Evolutionary conservation across 2,329 filamentous ascomycete genomes (phyloP), one percentile per base, ranked within the genome.

Genomic region (Ciborinia camelliae): DNA sequence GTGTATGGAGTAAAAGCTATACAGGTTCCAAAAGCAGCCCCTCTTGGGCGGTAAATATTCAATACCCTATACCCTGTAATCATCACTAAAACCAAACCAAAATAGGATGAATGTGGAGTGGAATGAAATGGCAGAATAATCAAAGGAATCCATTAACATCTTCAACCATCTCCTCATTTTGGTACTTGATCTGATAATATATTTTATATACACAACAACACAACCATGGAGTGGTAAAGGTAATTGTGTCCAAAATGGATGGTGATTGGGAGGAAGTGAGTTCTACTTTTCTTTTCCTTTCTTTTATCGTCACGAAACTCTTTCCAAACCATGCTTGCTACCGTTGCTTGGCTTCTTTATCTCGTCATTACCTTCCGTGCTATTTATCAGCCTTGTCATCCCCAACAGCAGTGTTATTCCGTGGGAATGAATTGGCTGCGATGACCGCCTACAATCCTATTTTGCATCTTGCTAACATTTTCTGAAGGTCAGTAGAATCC

Each of bases 401-500:
- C 39, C 43, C 48, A 23, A 43, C 26, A 23, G 37, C 59, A 62
- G 45, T 37, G 32, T 41, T 37, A 63, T 66, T 54, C 35, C 41
- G 23, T 26, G 18, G 23, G 18, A 58, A 48, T 20, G 39, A 58
- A 41, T 30, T 26, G 26, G 23, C 43, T 35, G 7, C 3, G 30
- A 63, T 63, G 52, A 32, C 23, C 32, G 10, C 10, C 41, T 39
- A 47, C 62, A 26, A 23, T 32, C 30, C 59, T 52, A 20, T 12
- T 7, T 14, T 4, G 26, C 32, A 62, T 69, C 52, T 64, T 70
- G 55, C 69, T 69, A 48, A 70, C 64, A 60, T 48, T 47, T 75
- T 77, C 74, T 76, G n/a, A n/a, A 96, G 89, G 86, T 96, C 77
- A 86, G 87, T 78, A 90, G 92, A 78, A 87, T 95, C 79, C 84